Conservation (phyloP, 179 eudicot species). For the Camellia oleifera region DNA sequence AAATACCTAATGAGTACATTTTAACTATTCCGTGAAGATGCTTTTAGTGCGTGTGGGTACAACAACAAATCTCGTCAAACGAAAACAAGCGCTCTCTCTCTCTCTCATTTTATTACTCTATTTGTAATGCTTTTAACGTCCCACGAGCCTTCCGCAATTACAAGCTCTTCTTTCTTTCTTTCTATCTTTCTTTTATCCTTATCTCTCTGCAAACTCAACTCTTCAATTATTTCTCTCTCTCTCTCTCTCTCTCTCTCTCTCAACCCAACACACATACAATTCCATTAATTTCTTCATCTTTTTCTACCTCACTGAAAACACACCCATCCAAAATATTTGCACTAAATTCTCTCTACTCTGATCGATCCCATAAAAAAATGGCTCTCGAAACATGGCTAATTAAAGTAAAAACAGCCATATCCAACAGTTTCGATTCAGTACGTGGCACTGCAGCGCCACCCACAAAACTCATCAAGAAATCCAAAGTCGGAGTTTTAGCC, state of each 20-base stretch:
- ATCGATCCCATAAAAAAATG: slow-evolving; percentile 12
- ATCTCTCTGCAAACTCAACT: slow-evolving; percentile 11
- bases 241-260: slow-evolving; percentile 1
- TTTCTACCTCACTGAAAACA: not conserved
- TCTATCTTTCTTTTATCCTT: not conserved
- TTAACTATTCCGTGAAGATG: too few species aligned
- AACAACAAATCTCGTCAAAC: not conserved
- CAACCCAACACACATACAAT: not conserved
- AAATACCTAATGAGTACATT: too few species aligned
- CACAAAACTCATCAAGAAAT: slow-evolving; percentile 19
- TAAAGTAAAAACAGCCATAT: slow-evolving; percentile 39
- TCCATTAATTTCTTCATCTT: not conserved
- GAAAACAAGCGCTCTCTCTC: not conserved
- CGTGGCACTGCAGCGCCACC: slow-evolving; percentile 16
- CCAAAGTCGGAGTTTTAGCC: slow-evolving; percentile 54
- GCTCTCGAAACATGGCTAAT: slow-evolving; percentile 45
- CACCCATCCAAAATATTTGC: not conserved
- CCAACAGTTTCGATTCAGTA: slow-evolving; percentile 27
- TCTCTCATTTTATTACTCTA: slow-evolving; percentile 4
- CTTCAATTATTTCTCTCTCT: slow-evolving; percentile 18
- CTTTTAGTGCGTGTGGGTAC: not conserved
- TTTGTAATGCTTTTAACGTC: slow-evolving; percentile 16
- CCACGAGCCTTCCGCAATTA: slow-evolving; percentile 15
- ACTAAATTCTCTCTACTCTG: not conserved
- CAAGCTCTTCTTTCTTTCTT: not conserved